Conservation (phyloP, 257 asterid genomes). For the Paulownia fortunei region DNA sequence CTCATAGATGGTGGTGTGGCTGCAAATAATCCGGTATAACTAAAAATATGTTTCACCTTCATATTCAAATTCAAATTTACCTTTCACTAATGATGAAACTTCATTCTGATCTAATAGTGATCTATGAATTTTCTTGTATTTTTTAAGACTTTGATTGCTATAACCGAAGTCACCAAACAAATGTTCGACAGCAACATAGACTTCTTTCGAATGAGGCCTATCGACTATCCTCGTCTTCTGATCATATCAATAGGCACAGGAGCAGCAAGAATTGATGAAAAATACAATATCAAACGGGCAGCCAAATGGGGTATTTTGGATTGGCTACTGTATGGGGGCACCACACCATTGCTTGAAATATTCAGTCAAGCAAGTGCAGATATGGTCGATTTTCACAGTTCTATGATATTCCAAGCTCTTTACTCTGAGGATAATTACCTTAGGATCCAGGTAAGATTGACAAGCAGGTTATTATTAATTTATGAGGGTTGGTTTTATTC, state of each 20-base stretch:
- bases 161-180: slow-evolving; percentile 53
- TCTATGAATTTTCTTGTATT: no score
- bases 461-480: no score
- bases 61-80: no score
- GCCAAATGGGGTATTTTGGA: slow-evolving; percentile 57
- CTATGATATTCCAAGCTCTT: slow-evolving; percentile 51
- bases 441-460: slow-evolving; percentile 53
- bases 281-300: slow-evolving; percentile 41
- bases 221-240: slow-evolving; percentile 51
- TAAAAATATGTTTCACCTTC: not conserved
- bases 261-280: slow-evolving; percentile 44
- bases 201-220: slow-evolving; percentile 42
- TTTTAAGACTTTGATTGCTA: slow-evolving; percentile 50
- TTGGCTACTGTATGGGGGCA: slow-evolving; percentile 51
- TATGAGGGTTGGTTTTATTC: no score
- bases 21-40: slow-evolving; percentile 71
- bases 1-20: slow-evolving; percentile 72
- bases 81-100: no score
- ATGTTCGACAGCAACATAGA: slow-evolving; percentile 50
- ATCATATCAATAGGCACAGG: slow-evolving; percentile 64
- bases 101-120: not conserved
- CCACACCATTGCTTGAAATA: slow-evolving; percentile 55
- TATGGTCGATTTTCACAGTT: slow-evolving; percentile 62
- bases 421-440: slow-evolving; percentile 49
- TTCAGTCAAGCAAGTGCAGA: slow-evolving; percentile 57